Base-by-base conservation (phyloP, 2,329 filamentous ascomycete genomes). In the Ceratocystis cubensis region DNA sequence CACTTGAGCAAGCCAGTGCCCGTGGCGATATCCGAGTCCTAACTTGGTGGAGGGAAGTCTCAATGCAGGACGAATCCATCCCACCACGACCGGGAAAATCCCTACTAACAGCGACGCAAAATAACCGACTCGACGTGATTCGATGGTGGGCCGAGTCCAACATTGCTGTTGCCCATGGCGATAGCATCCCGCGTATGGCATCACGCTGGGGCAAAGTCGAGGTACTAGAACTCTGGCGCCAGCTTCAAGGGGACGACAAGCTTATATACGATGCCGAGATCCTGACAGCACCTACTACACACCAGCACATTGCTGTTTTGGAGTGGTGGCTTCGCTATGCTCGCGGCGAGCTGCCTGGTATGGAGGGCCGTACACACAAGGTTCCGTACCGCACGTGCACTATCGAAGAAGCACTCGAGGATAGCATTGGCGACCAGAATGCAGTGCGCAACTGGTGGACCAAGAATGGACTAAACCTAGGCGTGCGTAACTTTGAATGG, bases 361-460 rank as follows among this genome's bases (percentile, higher is more conserved):
- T 80, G 81, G 76, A 79, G 50, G 81, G 81, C 17, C 76, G 79
- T 41, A 78, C 78, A 69, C 81, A 92, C 71, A 82, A 84, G 64
- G 91, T 96, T 30, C 91, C 96, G 75, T 96, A 96, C 76, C 92
- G 93, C 75, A 96, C 91, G 0, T 96, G 91, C 75, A 91, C 96
- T 75, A 94, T 97, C 69, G 92, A 96, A 74, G 93, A 96, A 76
- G 92, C 92, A 0, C 80, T 96, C 48, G 92, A 96, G 74, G 92
- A 96, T 73, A 89, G 90, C 25, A 83, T 93, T 63, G 83, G 83
- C 7, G 86, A 88, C 65, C 88, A 91, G 69, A 84, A 86, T 70
- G 82, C 82, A 46, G 89, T 96, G 20, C 80, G 89, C 66, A 80
- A 82, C 69, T 97, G 93, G 93, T 97, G 93, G 93, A 88, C 89